Percentiles rank a stretch among this genome's conserved stretches.
Evolutionary conservation across 495 filamentous ascomycete species (phyloP).

Genomic region (Stereocaulon alpinum): DNA sequence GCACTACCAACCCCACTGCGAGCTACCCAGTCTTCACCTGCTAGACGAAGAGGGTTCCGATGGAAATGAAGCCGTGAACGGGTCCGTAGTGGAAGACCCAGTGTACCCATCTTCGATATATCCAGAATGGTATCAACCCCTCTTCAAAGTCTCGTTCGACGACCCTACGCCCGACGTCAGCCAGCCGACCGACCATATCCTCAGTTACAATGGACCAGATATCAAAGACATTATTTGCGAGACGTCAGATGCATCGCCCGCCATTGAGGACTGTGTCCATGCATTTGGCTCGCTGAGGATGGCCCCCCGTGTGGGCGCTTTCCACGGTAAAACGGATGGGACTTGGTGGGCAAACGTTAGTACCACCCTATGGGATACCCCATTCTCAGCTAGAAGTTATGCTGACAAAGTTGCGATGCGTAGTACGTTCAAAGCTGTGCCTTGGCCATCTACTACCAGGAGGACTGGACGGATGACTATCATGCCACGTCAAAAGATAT

Average conservation of each 20-base stretch:
- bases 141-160: neutral
- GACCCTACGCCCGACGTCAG: neutral
- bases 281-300: neutral
- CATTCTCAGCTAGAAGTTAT: too few species aligned
- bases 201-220: neutral
- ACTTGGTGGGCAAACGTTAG: neutral
- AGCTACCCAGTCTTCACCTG: neutral
- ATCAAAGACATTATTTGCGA: neutral
- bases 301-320: neutral
- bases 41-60: too few species aligned
- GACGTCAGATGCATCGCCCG: neutral
- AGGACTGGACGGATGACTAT: too few species aligned
- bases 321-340: neutral
- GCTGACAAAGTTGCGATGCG: too few species aligned
- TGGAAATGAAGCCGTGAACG: too few species aligned
- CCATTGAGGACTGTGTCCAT: neutral
- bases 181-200: neutral
- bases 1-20: neutral
- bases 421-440: too few species aligned
- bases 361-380: neutral
- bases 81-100: neutral
- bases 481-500: too few species aligned
- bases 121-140: neutral
- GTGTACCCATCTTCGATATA: neutral
- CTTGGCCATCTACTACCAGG: too few species aligned